Conservation (phyloP, 2,329 filamentous ascomycete genomes). For the Pestalotiopsis sp. region DNA sequence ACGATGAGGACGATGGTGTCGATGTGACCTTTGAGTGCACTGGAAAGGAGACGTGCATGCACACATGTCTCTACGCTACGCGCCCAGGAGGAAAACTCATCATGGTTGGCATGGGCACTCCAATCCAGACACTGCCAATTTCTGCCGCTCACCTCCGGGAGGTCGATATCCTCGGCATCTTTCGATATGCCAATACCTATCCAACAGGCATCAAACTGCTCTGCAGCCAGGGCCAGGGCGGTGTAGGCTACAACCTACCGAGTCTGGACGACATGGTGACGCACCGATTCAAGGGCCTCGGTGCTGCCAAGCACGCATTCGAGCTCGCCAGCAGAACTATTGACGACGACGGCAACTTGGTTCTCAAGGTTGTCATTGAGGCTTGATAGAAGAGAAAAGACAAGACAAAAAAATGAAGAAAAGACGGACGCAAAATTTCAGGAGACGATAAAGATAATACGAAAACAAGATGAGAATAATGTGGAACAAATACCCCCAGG, state of each 20-base stretch:
- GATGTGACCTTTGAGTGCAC: constrained; percentile 78
- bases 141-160: constrained; percentile 74
- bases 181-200: constrained; percentile 79
- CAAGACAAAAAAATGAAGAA: not conserved
- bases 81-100: constrained; percentile 72
- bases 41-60: constrained; percentile 74
- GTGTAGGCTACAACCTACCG: constrained; percentile 53
- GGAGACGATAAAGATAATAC: too few species aligned
- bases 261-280: constrained; percentile 74
- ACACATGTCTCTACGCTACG: constrained; percentile 74
- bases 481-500: not conserved
- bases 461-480: not conserved
- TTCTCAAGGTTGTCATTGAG: constrained; percentile 73
- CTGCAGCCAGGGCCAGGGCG: constrained; percentile 45
- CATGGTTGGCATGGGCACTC: constrained; percentile 80
- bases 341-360: constrained; percentile 69
- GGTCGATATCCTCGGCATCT: constrained; percentile 76
- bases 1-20: constrained; percentile 66
- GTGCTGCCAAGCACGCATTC: constrained; percentile 65
- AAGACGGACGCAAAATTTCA: not conserved
- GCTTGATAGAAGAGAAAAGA: constrained; percentile 36
- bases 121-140: constrained; percentile 74
- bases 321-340: constrained; percentile 70
- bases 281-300: constrained; percentile 69
- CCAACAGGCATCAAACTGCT: constrained; percentile 68